Evolutionary conservation across 805 yeast genomes (phyloP).

Genomic region (Brettanomyces nanus): DNA sequence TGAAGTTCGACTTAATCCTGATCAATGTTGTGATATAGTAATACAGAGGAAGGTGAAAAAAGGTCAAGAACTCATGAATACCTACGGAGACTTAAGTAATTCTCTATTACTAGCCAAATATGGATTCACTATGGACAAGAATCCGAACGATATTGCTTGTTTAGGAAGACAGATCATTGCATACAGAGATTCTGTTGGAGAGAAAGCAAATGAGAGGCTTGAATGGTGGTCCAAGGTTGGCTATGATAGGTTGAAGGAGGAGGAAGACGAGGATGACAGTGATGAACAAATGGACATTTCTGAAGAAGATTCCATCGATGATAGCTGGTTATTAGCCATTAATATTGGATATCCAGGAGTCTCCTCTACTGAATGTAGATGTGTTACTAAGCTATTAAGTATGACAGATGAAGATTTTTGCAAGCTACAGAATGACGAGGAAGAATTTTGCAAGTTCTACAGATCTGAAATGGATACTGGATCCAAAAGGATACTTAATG

Average conservation of each 20-base stretch:
- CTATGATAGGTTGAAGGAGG: slow-evolving; percentile 9
- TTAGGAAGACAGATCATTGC: slow-evolving; percentile 40
- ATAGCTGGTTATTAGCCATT: slow-evolving; percentile 2
- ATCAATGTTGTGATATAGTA: slow-evolving; percentile 66
- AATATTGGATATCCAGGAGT: slow-evolving; percentile 13
- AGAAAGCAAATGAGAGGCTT: slow-evolving; percentile 12
- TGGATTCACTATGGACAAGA: slow-evolving; percentile 60
- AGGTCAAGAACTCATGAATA: slow-evolving; percentile 65
- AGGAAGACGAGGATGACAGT: slow-evolving; percentile 5
- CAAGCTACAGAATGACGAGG: not conserved
- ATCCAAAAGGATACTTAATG: not conserved
- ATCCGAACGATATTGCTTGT: slow-evolving; percentile 48
- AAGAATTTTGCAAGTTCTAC: not conserved
- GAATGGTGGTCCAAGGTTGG: slow-evolving; percentile 23
- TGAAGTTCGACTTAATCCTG: slow-evolving; percentile 31
- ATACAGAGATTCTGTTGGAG: slow-evolving; percentile 6
- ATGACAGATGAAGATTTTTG: not conserved
- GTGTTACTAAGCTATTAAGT: not conserved
- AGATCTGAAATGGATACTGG: not conserved
- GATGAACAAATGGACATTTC: slow-evolving; percentile 7
- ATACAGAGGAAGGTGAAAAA: slow-evolving; percentile 33
- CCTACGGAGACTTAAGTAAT: slow-evolving; percentile 72
- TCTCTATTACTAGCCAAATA: slow-evolving; percentile 62
- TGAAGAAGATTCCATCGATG: slow-evolving; percentile 1
- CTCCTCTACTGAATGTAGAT: not conserved